A percentile compares a stretch with the other conserved stretches of the same genome.
These are phyloP conservation scores for Neophaeococcomyces aloes DNA, from an alignment of 2,329 filamentous ascomycete species.

Conservation along the genomic window DNA sequence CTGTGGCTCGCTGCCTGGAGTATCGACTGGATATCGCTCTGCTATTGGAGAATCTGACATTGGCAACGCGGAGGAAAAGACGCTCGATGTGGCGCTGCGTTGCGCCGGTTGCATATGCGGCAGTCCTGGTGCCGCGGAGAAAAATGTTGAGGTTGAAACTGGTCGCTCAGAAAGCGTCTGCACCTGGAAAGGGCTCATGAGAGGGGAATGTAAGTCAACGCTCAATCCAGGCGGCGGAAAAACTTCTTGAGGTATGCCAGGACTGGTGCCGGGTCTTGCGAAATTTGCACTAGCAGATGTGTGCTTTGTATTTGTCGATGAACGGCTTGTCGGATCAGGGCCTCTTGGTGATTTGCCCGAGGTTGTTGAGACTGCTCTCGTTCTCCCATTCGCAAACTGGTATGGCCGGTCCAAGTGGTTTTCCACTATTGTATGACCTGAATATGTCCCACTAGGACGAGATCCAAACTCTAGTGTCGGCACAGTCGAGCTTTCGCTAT, in stretches of 20 bases:
- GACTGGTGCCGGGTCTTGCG: conserved; percentile 27
- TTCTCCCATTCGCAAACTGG: conserved; percentile 2
- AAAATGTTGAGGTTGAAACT: conserved; percentile 24
- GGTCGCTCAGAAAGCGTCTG: conserved; percentile 13
- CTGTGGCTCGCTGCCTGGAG: conserved; percentile 44
- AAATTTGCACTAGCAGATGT: conserved; percentile 49
- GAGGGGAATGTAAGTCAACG: conserved; percentile 36
- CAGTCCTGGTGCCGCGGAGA: conserved; percentile 20
- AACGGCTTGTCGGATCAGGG: neutral
- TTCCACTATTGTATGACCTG: neutral
- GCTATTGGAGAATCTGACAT: conserved; percentile 52
- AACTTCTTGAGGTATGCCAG: conserved; percentile 11
- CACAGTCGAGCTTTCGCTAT: conserved; percentile 13
- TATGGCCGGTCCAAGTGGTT: conserved; percentile 6
- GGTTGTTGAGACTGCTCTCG: conserved; percentile 6
- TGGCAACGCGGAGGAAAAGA: conserved; percentile 82
- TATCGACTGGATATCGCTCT: conserved; percentile 18
- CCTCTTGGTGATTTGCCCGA: conserved; percentile 3
- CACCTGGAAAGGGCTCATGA: conserved; percentile 14
- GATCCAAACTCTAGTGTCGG: neutral
- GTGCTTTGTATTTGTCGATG: conserved; percentile 4
- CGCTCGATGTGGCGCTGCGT: conserved; percentile 42
- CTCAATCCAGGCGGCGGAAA: conserved; percentile 33
- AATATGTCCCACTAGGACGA: neutral
- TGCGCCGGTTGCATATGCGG: conserved; percentile 41